Evolutionary conservation across 2,329 filamentous ascomycete species (phyloP), one percentile per base, ranked within the genome.

Genomic region (Fusarium sp.): DNA sequence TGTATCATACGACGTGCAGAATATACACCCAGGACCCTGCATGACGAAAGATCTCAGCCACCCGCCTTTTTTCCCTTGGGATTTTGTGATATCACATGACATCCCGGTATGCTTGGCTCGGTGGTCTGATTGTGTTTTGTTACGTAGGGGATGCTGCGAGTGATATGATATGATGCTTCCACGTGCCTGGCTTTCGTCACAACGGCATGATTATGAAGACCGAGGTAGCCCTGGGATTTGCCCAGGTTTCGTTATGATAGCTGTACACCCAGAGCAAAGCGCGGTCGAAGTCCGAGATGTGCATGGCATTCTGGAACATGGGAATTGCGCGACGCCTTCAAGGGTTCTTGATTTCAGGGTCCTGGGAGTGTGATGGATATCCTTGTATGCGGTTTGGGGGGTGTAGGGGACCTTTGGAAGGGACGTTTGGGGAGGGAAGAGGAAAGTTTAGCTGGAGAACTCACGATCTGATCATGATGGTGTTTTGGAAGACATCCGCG

Each of bases 101-200:
- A 39, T 46, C 12, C 37, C 29, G 48, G n/a, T 21, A n/a, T 41
- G 48, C 55, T 64, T 62, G 38, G 61, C 31, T 38, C 15, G 46
- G 57, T 69, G 66, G 57, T 69, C 66, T 69, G 58, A 64, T 69
- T 27, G 15, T 31, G 2, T 38, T 14, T 4, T 33, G n/a, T 52
- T 54, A 45, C 61, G 64, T 52, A 60, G 31, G 42, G 12, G n/a
- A 16, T 5, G 3, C 33, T 21, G 11, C 27, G 45, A 62, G 45
- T 29, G 23, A 46, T 41, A 69, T 69, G 66, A 69, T 69, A 69
- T 69, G 66, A 69, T 69, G 18, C 16, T 11, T 38, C 23, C 62
- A 69, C 49, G 59, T 69, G 58, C 51, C 31, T 64, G 35, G 12
- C 6, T 42, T 52, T 56, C 33, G 44, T 48, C 51, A 69, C 18